Evolutionary conservation across 345 rosid genomes (phyloP).

Genomic region (Erucastrum elatum): DNA sequence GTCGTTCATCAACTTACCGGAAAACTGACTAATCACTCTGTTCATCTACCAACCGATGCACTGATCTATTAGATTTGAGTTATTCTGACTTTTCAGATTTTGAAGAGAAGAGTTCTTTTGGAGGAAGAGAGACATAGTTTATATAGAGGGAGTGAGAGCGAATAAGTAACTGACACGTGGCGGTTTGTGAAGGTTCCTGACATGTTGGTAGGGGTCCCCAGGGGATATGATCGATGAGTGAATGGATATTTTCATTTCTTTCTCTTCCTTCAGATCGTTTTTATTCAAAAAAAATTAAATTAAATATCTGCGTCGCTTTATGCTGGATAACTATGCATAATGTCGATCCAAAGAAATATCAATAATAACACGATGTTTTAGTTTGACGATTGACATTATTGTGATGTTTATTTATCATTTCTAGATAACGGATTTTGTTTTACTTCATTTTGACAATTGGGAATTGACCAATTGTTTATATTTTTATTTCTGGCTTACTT

Average conservation of each 20-base stretch:
- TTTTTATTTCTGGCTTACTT: neutral
- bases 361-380: slow-evolving; percentile 3
- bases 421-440: slow-evolving; percentile 2
- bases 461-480: neutral
- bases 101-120: neutral
- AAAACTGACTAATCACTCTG: slow-evolving; percentile 42
- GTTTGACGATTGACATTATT: slow-evolving; percentile 9
- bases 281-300: neutral
- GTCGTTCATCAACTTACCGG: slow-evolving; percentile 54
- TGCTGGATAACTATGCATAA: slow-evolving; percentile 3
- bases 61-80: neutral
- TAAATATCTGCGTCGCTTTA: slow-evolving; percentile 25
- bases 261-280: neutral
- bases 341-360: neutral
- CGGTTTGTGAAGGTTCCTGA: slow-evolving; percentile 24
- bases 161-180: slow-evolving; percentile 33
- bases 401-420: neutral
- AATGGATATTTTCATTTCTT: neutral
- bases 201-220: neutral
- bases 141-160: slow-evolving; percentile 26
- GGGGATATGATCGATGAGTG: slow-evolving; percentile 37
- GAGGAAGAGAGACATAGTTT: neutral
- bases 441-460: neutral
- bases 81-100: slow-evolving; percentile 9
- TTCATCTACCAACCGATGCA: slow-evolving; percentile 17